These are phyloP conservation scores for Lipomyces yamadae DNA, from an alignment of 805 yeast genomes.

Conservation along the genomic window DNA sequence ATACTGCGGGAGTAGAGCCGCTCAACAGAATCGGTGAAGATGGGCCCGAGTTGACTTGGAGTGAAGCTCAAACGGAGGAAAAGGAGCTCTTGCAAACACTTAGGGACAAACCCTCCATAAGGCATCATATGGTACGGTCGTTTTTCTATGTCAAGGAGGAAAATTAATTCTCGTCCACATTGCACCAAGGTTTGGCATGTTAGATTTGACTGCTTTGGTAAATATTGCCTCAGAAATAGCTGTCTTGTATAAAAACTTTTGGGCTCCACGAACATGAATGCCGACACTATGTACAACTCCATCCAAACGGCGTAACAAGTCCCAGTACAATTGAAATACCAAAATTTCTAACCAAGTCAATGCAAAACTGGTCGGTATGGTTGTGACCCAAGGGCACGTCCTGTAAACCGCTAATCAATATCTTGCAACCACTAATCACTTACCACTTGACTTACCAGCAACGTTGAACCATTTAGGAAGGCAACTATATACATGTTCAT, in stretches of 20 bases:
- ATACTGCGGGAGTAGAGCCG: conserved; percentile 46
- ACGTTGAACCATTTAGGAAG: conserved; percentile 39
- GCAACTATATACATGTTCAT: conserved; percentile 39
- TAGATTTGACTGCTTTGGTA: too few species aligned
- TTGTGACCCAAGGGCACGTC: conserved; percentile 37
- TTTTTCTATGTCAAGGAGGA: conserved; percentile 19
- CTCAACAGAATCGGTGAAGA: conserved; percentile 37
- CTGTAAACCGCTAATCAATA: conserved; percentile 8
- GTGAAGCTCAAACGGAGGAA: conserved; percentile 29
- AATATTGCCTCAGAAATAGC: too few species aligned
- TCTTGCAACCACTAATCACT: neutral
- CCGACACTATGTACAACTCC: neutral
- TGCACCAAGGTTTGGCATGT: too few species aligned
- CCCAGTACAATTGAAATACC: conserved; percentile 1
- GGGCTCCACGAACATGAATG: neutral
- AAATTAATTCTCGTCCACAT: neutral
- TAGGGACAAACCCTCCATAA: conserved; percentile 2
- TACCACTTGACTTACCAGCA: conserved; percentile 8
- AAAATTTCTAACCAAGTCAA: neutral
- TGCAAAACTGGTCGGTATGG: conserved; percentile 20
- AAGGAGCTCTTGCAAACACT: neutral
- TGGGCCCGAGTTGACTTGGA: conserved; percentile 21
- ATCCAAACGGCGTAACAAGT: neutral
- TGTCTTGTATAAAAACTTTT: neutral
- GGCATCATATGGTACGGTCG: conserved; percentile 25